Conservation (phyloP, 352 stramenopile species). For the Globisporangium iwayamae region DNA sequence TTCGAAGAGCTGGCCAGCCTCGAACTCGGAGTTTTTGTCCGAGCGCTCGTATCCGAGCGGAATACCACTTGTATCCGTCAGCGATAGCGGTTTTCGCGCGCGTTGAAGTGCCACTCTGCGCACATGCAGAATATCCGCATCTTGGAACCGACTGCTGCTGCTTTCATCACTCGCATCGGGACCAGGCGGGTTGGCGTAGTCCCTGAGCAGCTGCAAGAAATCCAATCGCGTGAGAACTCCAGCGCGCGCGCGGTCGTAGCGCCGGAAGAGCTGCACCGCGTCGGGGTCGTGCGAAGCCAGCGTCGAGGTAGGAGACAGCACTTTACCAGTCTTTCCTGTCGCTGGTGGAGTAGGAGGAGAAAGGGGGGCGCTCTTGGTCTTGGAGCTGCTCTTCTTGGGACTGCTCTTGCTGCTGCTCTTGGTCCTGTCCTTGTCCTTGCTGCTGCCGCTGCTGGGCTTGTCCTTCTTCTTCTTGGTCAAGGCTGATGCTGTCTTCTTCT, state of each 20-base stretch:
- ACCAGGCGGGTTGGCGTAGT: slow-evolving; percentile 45
- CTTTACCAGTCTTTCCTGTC: not conserved
- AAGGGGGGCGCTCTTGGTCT: slow-evolving; percentile 15
- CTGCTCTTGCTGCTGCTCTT: slow-evolving; percentile 25
- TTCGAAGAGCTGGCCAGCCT: slow-evolving; percentile 81
- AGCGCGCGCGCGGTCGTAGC: slow-evolving; percentile 59
- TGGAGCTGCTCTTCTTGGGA: slow-evolving; percentile 33
- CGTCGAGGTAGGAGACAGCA: not conserved
- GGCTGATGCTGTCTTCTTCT: slow-evolving; percentile 3
- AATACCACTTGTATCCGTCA: slow-evolving; percentile 62
- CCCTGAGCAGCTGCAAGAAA: slow-evolving; percentile 66
- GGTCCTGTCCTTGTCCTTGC: slow-evolving; percentile 19
- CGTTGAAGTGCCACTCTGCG: not conserved
- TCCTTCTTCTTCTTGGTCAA: slow-evolving; percentile 14
- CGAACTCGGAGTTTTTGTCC: slow-evolving; percentile 78
- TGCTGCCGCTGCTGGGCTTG: slow-evolving; percentile 9
- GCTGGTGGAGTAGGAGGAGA: slow-evolving; percentile 12
- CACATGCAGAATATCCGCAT: not conserved
- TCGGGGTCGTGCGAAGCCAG: slow-evolving; percentile 39
- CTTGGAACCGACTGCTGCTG: not conserved
- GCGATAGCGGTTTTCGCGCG: slow-evolving; percentile 38
- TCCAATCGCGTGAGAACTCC: slow-evolving; percentile 53
- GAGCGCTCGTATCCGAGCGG: slow-evolving; percentile 71
- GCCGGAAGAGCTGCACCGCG: slow-evolving; percentile 76
- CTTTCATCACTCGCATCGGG: not conserved